Evolutionary conservation across 257 asterid genomes (phyloP).

Genomic region (Nicotiana sylvestris): DNA sequence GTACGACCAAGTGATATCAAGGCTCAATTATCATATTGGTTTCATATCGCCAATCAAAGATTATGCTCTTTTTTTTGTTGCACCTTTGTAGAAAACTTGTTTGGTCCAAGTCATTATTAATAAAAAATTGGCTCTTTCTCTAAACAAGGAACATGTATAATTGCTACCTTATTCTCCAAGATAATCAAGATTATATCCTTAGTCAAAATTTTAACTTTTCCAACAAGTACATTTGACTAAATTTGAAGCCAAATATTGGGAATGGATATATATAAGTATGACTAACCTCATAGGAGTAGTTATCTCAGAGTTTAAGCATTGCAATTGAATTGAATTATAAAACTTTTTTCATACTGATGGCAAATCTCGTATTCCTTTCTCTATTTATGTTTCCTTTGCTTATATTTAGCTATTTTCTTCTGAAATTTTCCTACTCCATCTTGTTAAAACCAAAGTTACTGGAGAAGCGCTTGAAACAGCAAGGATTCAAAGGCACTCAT

Average conservation of each 20-base stretch:
- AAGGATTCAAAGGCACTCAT: slow-evolving; percentile 40
- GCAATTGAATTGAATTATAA: too few relatives aligned
- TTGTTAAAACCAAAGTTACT: slow-evolving; percentile 46
- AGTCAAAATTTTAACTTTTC: neutral
- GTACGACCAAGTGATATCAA: neutral
- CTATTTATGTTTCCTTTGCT: slow-evolving; percentile 14
- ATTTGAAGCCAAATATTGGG: neutral
- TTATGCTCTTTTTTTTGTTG: neutral
- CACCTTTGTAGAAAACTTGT: neutral
- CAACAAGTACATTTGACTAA: slow-evolving; percentile 1
- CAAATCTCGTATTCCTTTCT: slow-evolving; percentile 18
- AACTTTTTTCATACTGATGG: slow-evolving; percentile 18
- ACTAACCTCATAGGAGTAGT: neutral
- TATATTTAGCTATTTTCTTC: slow-evolving; percentile 16
- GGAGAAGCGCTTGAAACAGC: slow-evolving; percentile 33
- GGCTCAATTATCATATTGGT: neutral
- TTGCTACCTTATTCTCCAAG: slow-evolving; percentile 7
- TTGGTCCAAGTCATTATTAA: neutral
- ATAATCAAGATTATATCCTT: neutral
- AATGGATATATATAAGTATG: neutral
- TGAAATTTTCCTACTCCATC: slow-evolving; percentile 26
- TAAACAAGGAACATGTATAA: neutral
- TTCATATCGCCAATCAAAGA: neutral
- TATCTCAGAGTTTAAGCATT: neutral
- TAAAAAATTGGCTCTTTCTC: too few relatives aligned